Evolutionary conservation across 2,329 filamentous ascomycete species (phyloP), one percentile per base, ranked within the genome.

Genomic region (Colletotrichum lentis): DNA sequence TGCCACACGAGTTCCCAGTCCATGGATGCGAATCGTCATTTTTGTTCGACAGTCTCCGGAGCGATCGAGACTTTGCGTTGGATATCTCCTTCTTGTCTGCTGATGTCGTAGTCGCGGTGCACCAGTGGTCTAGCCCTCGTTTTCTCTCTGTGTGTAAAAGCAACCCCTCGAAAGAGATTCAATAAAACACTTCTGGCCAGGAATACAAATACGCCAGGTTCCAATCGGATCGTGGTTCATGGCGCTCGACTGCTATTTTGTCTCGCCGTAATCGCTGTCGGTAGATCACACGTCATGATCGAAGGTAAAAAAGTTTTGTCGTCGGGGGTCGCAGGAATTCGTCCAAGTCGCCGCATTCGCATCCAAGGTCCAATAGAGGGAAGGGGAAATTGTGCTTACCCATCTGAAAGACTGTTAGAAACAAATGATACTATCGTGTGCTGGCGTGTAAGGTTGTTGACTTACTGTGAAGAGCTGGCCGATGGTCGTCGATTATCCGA

Each of bases 391-490:
- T 66, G 41, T 74, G 77, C 86, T 88, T 88, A 89, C 86, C 86
- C 86, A 88, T 89, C 86, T 88, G 78, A 72, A 71, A 71, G 64
- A 49, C 71, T 73, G 78, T 85, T 77, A 85, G 81, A 76, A 73
- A 62, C 44, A n/a, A 67, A 35, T 37, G 55, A 54, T 69, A 22
- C 55, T 55, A 22, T 37, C 44, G 56, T 49, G 12, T 18, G 27
- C 3, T 61, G 31, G 31, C 31, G 12, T 47, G 37, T 53, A 43
- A 22, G 31, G n/a, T 11, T 69, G 35, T 56, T 18, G 55, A 71
- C 69, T 71, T 67, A 71, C 69, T 71, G 69, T 70, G 63, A 62
- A 69, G 64, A 67, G 67, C 63, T 70, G 69, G 64, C 67, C 69
- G 69, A 62, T 71, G 67, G 69, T 67, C 60, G 66, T 64, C 64